Evolutionary conservation across 116 monocot species (phyloP).

Genomic region (Phalaenopsis hybrid): DNA sequence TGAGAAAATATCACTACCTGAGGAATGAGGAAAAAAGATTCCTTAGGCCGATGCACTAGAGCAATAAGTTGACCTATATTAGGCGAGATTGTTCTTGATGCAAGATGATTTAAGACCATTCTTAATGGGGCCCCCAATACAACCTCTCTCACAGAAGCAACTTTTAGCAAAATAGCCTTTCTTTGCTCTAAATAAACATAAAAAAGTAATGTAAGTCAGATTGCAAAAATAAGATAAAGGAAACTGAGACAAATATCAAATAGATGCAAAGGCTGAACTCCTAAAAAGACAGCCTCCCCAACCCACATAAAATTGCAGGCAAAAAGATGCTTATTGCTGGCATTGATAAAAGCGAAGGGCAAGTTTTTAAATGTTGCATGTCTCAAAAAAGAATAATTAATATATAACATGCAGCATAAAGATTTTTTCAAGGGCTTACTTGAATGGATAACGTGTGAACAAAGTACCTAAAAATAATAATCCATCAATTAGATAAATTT

Average conservation of each 20-base stretch:
- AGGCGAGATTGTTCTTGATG: conserved; percentile 45
- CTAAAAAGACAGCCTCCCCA: background rate
- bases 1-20: conserved; percentile 38
- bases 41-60: conserved; percentile 86
- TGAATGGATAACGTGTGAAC: background rate
- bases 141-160: conserved; percentile 93
- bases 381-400: background rate
- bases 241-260: background rate
- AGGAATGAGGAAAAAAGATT: conserved; percentile 85
- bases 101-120: conserved; percentile 68
- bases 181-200: conserved; percentile 54
- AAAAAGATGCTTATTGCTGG: background rate
- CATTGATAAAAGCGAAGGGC: background rate
- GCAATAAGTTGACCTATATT: conserved; percentile 55
- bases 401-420: no score
- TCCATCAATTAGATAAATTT: no score
- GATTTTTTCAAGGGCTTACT: background rate
- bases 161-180: conserved; percentile 59
- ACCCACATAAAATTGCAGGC: background rate
- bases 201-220: background rate
- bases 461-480: background rate
- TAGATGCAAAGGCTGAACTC: background rate
- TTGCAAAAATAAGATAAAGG: background rate
- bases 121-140: conserved; percentile 91
- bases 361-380: background rate